Percentiles rank a stretch among this genome's conserved stretches.
These are phyloP conservation scores for Akebia trifoliata DNA, from an alignment of 164 flowering plant genomes.

Conservation along the genomic window DNA sequence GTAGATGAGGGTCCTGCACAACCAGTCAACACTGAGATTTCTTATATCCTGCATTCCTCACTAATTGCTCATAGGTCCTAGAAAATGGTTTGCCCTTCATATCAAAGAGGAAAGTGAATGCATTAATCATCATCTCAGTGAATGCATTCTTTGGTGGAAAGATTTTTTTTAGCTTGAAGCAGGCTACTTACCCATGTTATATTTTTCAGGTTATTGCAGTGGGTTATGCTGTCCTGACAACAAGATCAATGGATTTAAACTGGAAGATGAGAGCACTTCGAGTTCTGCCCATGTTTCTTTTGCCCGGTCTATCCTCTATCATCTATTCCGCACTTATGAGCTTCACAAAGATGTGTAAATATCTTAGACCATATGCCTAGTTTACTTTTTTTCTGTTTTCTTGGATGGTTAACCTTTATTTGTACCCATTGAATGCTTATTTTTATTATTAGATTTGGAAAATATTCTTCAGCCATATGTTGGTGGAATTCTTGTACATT, in stretches of 20 bases:
- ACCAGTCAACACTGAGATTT: too few relatives aligned
- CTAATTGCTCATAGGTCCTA: too few relatives aligned
- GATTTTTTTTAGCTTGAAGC: conserved; percentile 2
- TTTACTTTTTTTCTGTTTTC: neutral
- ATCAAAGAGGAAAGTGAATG: neutral
- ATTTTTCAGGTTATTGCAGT: conserved; percentile 69
- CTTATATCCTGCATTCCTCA: too few relatives aligned
- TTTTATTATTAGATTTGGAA: too few relatives aligned
- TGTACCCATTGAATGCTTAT: too few relatives aligned
- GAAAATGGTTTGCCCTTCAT: neutral
- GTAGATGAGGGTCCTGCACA: too few relatives aligned
- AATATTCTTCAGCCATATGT: too few relatives aligned
- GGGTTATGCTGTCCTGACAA: conserved; percentile 79
- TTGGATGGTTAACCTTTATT: neutral
- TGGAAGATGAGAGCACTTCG: conserved; percentile 86
- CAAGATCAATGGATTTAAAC: conserved; percentile 61
- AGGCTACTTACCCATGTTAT: neutral
- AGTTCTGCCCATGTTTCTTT: conserved; percentile 79
- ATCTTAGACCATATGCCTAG: neutral
- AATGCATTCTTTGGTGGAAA: conserved; percentile 2
- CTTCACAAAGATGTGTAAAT: conserved; percentile 69
- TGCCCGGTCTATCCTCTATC: conserved; percentile 53
- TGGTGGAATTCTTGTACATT: too few relatives aligned
- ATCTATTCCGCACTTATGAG: conserved; percentile 47
- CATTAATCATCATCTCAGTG: neutral